Evolutionary conservation across 225 moss, liverwort and hornwort genomes (phyloP).

Genomic region (Pleurozium schreberi): DNA sequence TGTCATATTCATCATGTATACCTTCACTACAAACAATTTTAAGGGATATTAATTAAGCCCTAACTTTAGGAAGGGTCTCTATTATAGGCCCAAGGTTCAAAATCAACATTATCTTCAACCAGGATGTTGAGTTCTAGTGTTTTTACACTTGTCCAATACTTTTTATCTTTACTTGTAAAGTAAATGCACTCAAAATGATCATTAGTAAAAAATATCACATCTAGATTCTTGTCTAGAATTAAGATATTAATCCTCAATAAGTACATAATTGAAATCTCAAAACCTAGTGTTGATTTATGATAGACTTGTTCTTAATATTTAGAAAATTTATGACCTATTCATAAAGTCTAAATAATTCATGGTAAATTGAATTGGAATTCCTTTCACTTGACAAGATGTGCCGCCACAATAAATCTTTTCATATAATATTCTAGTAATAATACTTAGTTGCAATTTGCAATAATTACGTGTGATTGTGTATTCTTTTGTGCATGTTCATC

Average conservation of each 20-base stretch:
- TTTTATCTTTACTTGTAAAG: background rate
- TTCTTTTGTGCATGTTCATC: background rate
- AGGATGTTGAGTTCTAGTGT: background rate
- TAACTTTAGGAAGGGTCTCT: no score
- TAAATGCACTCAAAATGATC: no score
- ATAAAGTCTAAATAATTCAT: background rate
- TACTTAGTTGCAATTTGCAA: background rate
- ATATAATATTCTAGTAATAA: background rate
- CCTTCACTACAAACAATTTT: no score
- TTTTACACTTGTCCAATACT: background rate
- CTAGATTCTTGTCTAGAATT: background rate
- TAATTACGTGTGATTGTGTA: background rate
- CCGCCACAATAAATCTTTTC: background rate
- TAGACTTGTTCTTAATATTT: background rate
- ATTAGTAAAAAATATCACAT: no score
- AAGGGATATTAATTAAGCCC: no score
- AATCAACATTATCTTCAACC: background rate
- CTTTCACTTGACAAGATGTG: background rate
- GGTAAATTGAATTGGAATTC: background rate
- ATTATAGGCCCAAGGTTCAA: no score
- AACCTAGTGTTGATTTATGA: accelerated
- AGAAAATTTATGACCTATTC: no score
- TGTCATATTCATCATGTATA: no score
- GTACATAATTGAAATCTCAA: background rate
- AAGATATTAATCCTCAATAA: background rate